phyloP scores from a whole-genome alignment of 805 yeast genomes.

The Saturnispora gosingensis region DNA sequence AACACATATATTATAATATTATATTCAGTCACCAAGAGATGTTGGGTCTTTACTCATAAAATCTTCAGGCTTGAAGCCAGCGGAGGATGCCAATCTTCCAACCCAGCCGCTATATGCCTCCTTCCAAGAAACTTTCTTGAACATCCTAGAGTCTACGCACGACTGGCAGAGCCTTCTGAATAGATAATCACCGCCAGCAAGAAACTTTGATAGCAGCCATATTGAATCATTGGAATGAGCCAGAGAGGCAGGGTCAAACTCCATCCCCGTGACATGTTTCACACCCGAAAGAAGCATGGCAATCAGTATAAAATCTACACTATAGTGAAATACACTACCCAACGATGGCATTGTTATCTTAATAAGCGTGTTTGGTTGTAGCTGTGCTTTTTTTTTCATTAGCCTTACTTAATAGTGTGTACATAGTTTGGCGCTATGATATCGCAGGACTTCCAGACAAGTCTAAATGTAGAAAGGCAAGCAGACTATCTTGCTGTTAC shows the following conservation, averaged over 20 bases:
- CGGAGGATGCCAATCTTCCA: constrained; percentile 2
- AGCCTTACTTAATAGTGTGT: not conserved
- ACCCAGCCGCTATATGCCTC: constrained; percentile 9
- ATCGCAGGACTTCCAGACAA: not conserved
- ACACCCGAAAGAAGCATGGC: constrained; percentile 83
- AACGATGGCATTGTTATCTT: constrained; percentile 18
- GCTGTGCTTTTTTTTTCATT: not conserved
- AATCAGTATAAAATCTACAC: constrained; percentile 67
- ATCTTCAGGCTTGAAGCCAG: constrained; percentile 3
- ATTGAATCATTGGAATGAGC: constrained; percentile 40
- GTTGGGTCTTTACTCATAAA: not conserved
- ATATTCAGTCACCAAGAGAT: not conserved
- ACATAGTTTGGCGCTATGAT: not conserved
- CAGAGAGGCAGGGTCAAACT: constrained; percentile 17
- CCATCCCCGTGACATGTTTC: constrained; percentile 71
- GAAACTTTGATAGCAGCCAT: constrained; percentile 37
- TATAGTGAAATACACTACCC: constrained; percentile 60
- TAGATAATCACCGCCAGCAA: constrained; percentile 52
- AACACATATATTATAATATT: not conserved
- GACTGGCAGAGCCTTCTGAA: constrained; percentile 40
- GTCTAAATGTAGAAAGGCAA: constrained; percentile 32
- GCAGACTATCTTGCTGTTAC: constrained; percentile 45
- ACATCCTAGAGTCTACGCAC: constrained; percentile 41
- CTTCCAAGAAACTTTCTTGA: constrained; percentile 30
- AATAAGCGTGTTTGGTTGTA: not conserved